Percentiles rank a stretch among this genome's conserved stretches.
Conservation (phyloP, 768 basidiomycete genomes). For the Mycena amicta region DNA sequence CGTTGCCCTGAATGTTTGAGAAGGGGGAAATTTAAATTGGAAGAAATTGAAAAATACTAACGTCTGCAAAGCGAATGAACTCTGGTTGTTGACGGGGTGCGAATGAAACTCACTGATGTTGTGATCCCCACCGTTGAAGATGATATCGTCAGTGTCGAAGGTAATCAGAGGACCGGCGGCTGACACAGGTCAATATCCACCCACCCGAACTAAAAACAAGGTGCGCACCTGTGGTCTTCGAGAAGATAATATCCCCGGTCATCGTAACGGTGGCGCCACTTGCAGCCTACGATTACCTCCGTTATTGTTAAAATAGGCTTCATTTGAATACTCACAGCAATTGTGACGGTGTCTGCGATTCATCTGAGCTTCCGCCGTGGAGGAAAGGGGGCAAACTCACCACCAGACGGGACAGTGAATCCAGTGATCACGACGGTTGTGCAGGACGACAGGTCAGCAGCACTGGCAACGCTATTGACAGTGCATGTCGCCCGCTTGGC, state of each 20-base stretch:
- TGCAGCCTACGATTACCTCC: conserved; percentile 32
- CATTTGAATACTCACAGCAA: background rate
- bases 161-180: conserved; percentile 21
- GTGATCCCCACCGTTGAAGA: conserved; percentile 18
- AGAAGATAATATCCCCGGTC: conserved; percentile 20
- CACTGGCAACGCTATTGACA: conserved; percentile 24
- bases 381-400: background rate
- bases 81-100: background rate
- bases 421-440: conserved; percentile 24
- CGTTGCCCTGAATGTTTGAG: no score
- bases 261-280: conserved; percentile 28
- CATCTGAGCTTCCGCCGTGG: background rate
- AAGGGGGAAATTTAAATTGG: no score
- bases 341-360: conserved; percentile 3
- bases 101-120: conserved; percentile 11
- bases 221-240: conserved; percentile 15
- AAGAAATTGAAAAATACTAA: no score
- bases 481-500: conserved; percentile 27
- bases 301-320: background rate
- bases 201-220: background rate
- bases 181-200: background rate
- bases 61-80: background rate
- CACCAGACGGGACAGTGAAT: conserved; percentile 18
- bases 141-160: conserved; percentile 13
- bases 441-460: conserved; percentile 20